Percentiles rank a stretch among this genome's conserved stretches.
phyloP scores from a whole-genome alignment of 768 basidiomycete genomes.

The Boletus coccyginus region DNA sequence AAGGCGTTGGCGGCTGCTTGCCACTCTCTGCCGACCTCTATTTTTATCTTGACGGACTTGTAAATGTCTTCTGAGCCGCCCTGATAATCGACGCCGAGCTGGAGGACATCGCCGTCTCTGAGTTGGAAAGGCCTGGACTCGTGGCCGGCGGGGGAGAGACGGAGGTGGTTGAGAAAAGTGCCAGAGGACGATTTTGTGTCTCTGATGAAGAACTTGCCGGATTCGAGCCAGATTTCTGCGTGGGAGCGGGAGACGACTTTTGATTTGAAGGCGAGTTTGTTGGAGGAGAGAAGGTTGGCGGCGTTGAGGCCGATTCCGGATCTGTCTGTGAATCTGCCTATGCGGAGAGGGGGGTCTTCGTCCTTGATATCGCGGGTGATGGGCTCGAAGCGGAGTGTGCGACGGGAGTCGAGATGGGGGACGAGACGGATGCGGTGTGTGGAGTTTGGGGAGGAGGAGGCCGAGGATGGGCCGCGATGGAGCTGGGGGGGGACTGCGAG shows the following conservation, averaged over 20 bases:
- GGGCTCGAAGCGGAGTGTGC: constrained; percentile 89
- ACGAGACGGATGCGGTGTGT: constrained; percentile 87
- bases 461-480: constrained; percentile 17
- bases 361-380: constrained; percentile 81
- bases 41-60: constrained; percentile 92
- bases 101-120: constrained; percentile 92
- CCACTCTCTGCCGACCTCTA: constrained; percentile 92
- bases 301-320: constrained; percentile 63
- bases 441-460: constrained; percentile 21
- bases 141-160: constrained; percentile 78
- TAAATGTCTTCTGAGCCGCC: constrained; percentile 97
- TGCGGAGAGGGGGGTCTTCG: constrained; percentile 69
- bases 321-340: constrained; percentile 93
- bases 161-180: constrained; percentile 93
- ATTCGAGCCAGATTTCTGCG: constrained; percentile 89
- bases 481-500: constrained; percentile 21
- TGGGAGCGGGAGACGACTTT: constrained; percentile 95
- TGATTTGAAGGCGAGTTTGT: constrained; percentile 90
- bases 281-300: constrained; percentile 65
- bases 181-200: constrained; percentile 90
- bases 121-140: constrained; percentile 76
- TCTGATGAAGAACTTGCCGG: constrained; percentile 74
- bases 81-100: constrained; percentile 97
- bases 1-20: constrained; percentile 85
- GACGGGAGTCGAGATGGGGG: constrained; percentile 88